Evolutionary conservation across 2,329 filamentous ascomycete species (phyloP), one percentile per base, ranked within the genome.

Genomic region (Acrocalymma vagum): DNA sequence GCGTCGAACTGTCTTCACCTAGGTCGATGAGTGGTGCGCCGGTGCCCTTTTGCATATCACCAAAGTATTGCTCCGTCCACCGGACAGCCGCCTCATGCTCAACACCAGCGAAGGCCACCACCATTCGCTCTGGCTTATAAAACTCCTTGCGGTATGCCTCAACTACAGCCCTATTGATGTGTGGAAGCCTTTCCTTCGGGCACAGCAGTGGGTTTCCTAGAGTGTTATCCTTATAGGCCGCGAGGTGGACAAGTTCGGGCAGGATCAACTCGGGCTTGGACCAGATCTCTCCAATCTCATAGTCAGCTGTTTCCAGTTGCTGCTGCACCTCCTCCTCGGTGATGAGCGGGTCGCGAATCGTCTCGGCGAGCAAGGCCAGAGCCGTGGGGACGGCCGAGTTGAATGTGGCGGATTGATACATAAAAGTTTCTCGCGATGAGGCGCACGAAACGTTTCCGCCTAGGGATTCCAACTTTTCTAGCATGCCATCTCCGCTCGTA

Each of bases 401-500:
- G 82, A 99, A 99, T 20, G 92, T 96, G 17, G 94, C 94, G 1
- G 91, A 90, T 72, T 99, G 94, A 77, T 99, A 99, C 94, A 99
- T 99, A 74, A 99, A 83, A 41, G 90, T 90, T 73, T 99, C 94
- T 53, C 94, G 82, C 2, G 91, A 95, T 2, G 92, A 96, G 9
- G 93, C 92, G 73, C 94, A 99, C 73, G 97, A 92, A 45, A 99
- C 93, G 69, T 96, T 96, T 21, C 94, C 94, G 23, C 94, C 94
- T 3, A 99, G 78, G 0, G 85, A 86, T 72, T 97, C 94, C 22
- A 96, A 81, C 22, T 85, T 79, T 70, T 96, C 90, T 14, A 96
- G 77, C 85, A 97, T 94, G 56, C 91, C 79, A 71, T 96, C 92
- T 40, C 85, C 84, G 0, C 83, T 83, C 46, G 85, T 84, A 23